These are phyloP conservation scores for Corymbia citriodora DNA, from an alignment of 441 rosid species.

Conservation along the genomic window DNA sequence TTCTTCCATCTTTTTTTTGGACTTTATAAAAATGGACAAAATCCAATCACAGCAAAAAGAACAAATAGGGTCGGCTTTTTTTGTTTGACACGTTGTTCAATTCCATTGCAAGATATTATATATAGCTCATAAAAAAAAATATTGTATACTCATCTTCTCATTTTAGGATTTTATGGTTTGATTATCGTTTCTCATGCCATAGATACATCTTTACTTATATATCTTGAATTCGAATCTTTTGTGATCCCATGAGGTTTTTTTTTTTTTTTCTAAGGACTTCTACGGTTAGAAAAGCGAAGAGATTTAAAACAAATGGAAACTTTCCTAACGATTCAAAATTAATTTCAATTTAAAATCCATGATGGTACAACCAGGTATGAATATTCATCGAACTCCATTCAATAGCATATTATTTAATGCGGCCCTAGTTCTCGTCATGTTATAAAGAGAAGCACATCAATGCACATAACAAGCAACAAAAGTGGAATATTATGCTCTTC, in stretches of 20 bases:
- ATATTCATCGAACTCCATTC: neutral
- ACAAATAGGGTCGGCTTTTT: slow-evolving; percentile 16
- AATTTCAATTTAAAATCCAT: neutral
- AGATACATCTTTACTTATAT: too few species aligned
- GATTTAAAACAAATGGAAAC: neutral
- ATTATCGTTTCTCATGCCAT: neutral
- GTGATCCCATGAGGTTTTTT: too few species aligned
- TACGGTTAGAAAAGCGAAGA: neutral
- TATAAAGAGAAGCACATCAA: neutral
- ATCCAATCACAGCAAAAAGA: slow-evolving; percentile 6
- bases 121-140: neutral
- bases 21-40: neutral
- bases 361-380: neutral
- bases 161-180: neutral
- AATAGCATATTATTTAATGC: neutral
- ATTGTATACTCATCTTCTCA: neutral
- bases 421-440: neutral
- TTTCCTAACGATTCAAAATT: neutral
- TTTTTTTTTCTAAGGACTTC: neutral
- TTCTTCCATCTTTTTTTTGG: neutral
- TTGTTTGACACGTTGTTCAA: slow-evolving; percentile 9
- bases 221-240: too few species aligned
- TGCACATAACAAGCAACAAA: neutral
- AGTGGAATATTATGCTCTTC: neutral
- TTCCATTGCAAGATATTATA: neutral